Base-by-base conservation (phyloP, 306 rosid species). In the Casuarina equisetifolia region DNA sequence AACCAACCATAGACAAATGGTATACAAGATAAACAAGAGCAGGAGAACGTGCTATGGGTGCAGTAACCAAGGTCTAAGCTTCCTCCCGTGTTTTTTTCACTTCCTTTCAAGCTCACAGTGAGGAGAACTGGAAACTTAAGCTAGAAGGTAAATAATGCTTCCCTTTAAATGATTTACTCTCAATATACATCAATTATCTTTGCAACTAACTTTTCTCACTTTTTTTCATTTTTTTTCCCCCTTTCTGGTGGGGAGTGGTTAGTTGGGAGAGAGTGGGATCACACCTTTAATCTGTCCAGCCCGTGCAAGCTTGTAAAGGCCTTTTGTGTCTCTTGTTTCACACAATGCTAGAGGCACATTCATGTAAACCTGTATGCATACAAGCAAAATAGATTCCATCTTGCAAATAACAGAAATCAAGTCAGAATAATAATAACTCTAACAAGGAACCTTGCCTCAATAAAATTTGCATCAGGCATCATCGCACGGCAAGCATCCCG, bases 281-380 rank as follows among this genome's bases (percentile, higher is more conserved):
- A 49, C 57, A 92, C 96, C 94, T 89, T 85, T 89, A 85, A 92
- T 90, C 82, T 92, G 90, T 76, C 97, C 97, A 0, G 87, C 90
- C 44, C 97, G 97, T 71, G 97, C 97, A 78, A 92, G 96, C 87
- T 92, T 90, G 77, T 92, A 92, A 80, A 92, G 97, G 76, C 97
- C 97, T 77, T 92, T 92, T 69, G 94, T 86, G 81, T 92, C 97
- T 71, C 97, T 85, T 67, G 84, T 74, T 86, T 92, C 97, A 15
- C 97, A 92, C 82, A 92, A 78, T 50, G 85, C 84, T 12, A 92
- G 78, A 77, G 97, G 94, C 92, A 89, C 85, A 88, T 90, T 86
- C 97, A 92, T 89, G 92, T 80, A 92, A 69, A 92, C 91, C 97
- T 92, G 90, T 75, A 6, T 36, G 57, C 61, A 69, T 59, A 70